Evolutionary conservation across 306 rosid genomes (phyloP).

Genomic region (Lagenaria siceraria): DNA sequence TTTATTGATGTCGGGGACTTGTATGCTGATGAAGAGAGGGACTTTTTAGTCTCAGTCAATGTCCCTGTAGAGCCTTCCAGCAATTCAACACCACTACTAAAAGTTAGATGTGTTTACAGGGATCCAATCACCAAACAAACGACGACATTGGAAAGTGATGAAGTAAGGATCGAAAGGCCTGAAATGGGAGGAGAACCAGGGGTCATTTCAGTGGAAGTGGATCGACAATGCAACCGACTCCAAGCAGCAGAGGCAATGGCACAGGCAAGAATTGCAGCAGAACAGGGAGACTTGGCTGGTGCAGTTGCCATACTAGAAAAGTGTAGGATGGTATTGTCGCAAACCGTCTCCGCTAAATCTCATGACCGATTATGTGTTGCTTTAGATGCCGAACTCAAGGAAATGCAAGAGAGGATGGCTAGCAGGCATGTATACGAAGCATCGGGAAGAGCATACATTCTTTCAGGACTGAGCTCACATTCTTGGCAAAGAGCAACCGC

Average conservation of each 20-base stretch:
- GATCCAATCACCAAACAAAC: conserved; percentile 69
- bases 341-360: conserved; percentile 55
- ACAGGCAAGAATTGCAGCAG: conserved; percentile 68
- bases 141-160: conserved; percentile 44
- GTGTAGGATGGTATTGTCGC: conserved; percentile 48
- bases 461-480: conserved; percentile 94
- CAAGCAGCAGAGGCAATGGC: conserved; percentile 93
- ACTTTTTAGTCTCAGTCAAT: conserved; percentile 67
- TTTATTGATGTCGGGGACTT: conserved; percentile 71
- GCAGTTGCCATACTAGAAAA: conserved; percentile 71
- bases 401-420: conserved; percentile 92
- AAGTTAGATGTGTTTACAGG: conserved; percentile 62
- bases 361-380: conserved; percentile 69
- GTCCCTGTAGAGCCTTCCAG: conserved; percentile 45
- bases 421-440: conserved; percentile 94
- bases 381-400: conserved; percentile 91
- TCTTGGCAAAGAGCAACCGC: conserved; percentile 99
- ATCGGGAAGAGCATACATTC: conserved; percentile 93
- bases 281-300: conserved; percentile 56
- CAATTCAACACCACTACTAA: conserved; percentile 53
- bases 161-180: conserved; percentile 60
- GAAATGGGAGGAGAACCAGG: conserved; percentile 31
- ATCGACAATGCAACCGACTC: conserved; percentile 81
- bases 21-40: conserved; percentile 96
- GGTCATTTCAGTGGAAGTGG: conserved; percentile 72